phyloP scores from a whole-genome alignment of 176 grass and related monocot species.

The Thalia dealbata region DNA sequence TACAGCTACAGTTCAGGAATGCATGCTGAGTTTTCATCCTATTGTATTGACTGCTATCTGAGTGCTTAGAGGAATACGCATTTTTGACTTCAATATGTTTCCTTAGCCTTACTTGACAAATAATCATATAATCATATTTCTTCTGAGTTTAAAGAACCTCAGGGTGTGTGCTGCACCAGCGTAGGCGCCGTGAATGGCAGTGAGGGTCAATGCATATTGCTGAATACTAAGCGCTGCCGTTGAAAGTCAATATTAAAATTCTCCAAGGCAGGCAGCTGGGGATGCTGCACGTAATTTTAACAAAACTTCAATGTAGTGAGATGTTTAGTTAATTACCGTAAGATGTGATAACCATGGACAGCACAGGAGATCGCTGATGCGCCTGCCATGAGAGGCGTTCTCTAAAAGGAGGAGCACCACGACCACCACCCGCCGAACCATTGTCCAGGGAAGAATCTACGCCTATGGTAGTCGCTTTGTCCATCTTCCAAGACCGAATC shows the following conservation, averaged over 20 bases:
- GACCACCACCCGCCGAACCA: background rate
- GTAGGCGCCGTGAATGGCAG: background rate
- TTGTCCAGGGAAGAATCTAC: conserved; percentile 12
- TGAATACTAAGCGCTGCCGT: background rate
- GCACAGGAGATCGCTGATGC: conserved; percentile 52
- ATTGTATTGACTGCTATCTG: too few relatives aligned
- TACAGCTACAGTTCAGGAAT: too few relatives aligned
- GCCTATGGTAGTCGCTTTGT: conserved; percentile 20
- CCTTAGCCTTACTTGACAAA: too few relatives aligned
- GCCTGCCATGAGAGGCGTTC: conserved; percentile 84
- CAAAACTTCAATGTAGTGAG: background rate
- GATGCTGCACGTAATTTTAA: background rate
- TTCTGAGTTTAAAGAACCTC: background rate
- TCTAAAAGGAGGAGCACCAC: conserved; percentile 31
- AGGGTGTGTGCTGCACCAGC: background rate
- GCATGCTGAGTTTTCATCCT: too few relatives aligned
- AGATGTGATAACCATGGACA: conserved; percentile 74
- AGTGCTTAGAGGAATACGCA: too few relatives aligned
- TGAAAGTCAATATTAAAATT: background rate
- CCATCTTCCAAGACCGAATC: conserved; percentile 77
- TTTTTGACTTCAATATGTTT: too few relatives aligned
- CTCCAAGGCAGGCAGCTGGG: background rate
- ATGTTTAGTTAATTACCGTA: conserved; percentile 39
- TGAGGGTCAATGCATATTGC: background rate
- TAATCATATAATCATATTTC: too few relatives aligned